Evolutionary conservation across 2,329 filamentous ascomycete species (phyloP).

Genomic region (Phoma herbarum): DNA sequence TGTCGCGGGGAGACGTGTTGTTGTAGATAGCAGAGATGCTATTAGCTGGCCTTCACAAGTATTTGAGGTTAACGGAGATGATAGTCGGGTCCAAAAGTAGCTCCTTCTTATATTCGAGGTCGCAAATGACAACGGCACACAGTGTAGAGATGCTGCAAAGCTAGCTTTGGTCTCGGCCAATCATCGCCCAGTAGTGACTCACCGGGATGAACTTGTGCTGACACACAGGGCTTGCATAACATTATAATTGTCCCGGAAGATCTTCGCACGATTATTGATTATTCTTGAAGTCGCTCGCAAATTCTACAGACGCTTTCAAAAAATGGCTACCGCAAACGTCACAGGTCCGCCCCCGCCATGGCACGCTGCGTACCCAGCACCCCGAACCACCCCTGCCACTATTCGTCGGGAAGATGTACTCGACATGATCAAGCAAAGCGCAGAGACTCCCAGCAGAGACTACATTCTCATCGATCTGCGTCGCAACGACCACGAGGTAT

Average conservation of each 20-base stretch:
- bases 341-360: slow-evolving; percentile 6
- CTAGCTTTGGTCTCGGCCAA: background rate
- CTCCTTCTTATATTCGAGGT: slow-evolving; percentile 7
- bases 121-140: slow-evolving; percentile 6
- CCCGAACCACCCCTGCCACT: slow-evolving; percentile 1
- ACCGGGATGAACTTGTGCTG: background rate
- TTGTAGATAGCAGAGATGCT: slow-evolving; percentile 7
- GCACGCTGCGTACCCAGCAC: slow-evolving; percentile 7
- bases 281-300: background rate
- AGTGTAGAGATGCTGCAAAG: background rate
- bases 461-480: slow-evolving; percentile 6
- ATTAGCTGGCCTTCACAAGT: slow-evolving; percentile 1
- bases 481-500: slow-evolving; percentile 8
- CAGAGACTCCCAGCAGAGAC: slow-evolving; percentile 5
- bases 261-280: slow-evolving; percentile 3
- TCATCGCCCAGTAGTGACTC: slow-evolving; percentile 4
- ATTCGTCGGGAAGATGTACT: slow-evolving; percentile 3
- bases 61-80: slow-evolving; percentile 1
- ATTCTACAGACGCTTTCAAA: background rate
- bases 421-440: slow-evolving; percentile 6
- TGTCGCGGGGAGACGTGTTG: background rate
- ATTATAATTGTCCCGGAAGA: background rate
- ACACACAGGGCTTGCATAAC: slow-evolving; percentile 4
- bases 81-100: slow-evolving; percentile 1
- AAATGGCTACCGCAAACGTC: slow-evolving; percentile 7